Base-by-base conservation (phyloP, 768 basidiomycete genomes). In the Trametes gibbosa region DNA sequence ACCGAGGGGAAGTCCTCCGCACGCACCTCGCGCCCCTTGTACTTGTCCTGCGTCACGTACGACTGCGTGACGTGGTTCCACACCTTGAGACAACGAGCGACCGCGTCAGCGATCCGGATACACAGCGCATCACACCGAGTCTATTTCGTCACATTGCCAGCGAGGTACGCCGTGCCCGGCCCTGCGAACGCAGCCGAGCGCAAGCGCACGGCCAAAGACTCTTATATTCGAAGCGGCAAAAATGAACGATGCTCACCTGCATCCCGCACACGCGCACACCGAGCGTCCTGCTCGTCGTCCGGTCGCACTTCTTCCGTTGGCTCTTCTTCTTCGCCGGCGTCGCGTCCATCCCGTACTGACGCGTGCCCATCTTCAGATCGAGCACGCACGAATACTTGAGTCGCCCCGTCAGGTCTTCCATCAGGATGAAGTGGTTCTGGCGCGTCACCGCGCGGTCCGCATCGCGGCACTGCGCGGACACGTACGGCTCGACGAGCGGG, bases 281-380 rank as follows among this genome's bases (percentile, higher is more conserved):
- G 45, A 98, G 75, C 14, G 86, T 82, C 64, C 92, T 79, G 72
- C 95, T 98, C 21, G 97, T 98, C 51, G 97, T 98, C 54, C 89
- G 81, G 70, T 97, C 95, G 70, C 97, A 98, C 75, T 99, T 99
- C 76, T 97, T 97, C 54, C 95, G 84, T 76, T 99, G 97, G 70
- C 95, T 98, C 77, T 90, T 95, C 83, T 97, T 98, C 79, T 99
- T 99, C 52, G 85, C 78, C 1, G 86, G 76, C 9, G 89, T 90
- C 24, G 97, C 97, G 66, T 97, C 93, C 77, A 96, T 90, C 19
- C 97, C 97, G 73, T 98, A 98, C 75, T 99, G 97, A 34, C 97
- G 81, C 29, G 95, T 98, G n/a, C 97, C 97, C 97, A 98, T 98
- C 79, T 99, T 99, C 66, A 99, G 78, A 73, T 99, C 97, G 68